Evolutionary conservation across 176 grass and related monocot species (phyloP).

Genomic region (Otatea glauca): DNA sequence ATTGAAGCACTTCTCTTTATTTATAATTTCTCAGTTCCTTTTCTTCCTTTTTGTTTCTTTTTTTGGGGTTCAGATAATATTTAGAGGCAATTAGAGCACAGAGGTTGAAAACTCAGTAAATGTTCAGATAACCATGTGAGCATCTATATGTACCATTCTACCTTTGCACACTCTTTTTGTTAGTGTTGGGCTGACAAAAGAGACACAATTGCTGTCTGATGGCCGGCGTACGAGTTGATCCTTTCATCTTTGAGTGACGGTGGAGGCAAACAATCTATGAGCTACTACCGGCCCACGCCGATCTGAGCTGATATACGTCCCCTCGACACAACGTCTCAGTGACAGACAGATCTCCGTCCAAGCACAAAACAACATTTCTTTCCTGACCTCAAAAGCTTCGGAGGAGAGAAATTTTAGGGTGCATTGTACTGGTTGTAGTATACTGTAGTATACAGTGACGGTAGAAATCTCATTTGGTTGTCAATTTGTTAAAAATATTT

Average conservation of each 20-base stretch:
- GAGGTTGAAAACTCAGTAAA: not conserved
- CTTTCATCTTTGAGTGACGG: not conserved
- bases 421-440: no score
- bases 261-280: slow-evolving; percentile 4
- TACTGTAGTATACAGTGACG: no score
- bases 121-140: not conserved
- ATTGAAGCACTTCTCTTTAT: no score
- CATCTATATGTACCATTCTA: not conserved
- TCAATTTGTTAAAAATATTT: no score
- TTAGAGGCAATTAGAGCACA: not conserved
- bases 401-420: no score
- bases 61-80: not conserved
- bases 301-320: not conserved
- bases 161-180: not conserved
- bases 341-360: not conserved
- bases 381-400: not conserved
- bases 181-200: not conserved
- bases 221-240: not conserved
- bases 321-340: not conserved
- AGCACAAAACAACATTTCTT: not conserved
- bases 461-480: no score
- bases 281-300: not conserved
- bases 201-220: not conserved
- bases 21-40: not conserved
- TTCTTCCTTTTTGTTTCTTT: not conserved